Evolutionary conservation across 768 basidiomycete species (phyloP).

Genomic region (Naematelia aurantialba): DNA sequence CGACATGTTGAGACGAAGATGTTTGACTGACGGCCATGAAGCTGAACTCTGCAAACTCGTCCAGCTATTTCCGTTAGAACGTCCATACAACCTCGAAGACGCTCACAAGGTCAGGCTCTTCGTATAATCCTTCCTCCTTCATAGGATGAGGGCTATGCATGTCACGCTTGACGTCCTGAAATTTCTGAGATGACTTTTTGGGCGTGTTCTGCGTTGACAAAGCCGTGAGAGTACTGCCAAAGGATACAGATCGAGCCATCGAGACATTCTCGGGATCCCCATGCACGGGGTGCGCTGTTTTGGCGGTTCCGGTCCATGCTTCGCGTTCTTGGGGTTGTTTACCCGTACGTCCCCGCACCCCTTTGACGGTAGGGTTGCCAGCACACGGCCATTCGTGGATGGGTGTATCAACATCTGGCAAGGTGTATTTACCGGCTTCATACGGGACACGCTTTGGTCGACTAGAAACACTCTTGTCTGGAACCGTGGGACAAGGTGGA

Average conservation of each 20-base stretch:
- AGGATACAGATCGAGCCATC: neutral
- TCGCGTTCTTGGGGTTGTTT: too few relatives aligned
- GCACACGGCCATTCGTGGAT: neutral
- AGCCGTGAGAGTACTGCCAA: conserved; percentile 1
- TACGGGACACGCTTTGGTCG: neutral
- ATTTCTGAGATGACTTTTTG: too few relatives aligned
- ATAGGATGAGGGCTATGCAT: neutral
- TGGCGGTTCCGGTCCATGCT: too few relatives aligned
- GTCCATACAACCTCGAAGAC: neutral
- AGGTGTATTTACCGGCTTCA: neutral
- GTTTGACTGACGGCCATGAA: conserved; percentile 1
- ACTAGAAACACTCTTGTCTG: neutral
- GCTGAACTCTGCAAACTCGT: conserved; percentile 8
- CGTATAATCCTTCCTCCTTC: neutral
- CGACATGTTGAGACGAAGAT: neutral
- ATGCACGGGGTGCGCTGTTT: too few relatives aligned
- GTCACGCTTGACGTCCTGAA: too few relatives aligned
- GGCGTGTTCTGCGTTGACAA: too few relatives aligned
- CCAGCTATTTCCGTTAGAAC: conserved; percentile 7
- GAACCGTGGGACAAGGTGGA: neutral
- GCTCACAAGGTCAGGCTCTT: conserved; percentile 4
- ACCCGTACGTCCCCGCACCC: too few relatives aligned
- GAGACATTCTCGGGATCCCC: conserved; percentile 5
- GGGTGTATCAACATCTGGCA: neutral
- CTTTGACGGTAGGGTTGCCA: too few relatives aligned